phyloP scores from a whole-genome alignment of 495 filamentous ascomycete genomes.

The Xanthoparmelia taractica region DNA sequence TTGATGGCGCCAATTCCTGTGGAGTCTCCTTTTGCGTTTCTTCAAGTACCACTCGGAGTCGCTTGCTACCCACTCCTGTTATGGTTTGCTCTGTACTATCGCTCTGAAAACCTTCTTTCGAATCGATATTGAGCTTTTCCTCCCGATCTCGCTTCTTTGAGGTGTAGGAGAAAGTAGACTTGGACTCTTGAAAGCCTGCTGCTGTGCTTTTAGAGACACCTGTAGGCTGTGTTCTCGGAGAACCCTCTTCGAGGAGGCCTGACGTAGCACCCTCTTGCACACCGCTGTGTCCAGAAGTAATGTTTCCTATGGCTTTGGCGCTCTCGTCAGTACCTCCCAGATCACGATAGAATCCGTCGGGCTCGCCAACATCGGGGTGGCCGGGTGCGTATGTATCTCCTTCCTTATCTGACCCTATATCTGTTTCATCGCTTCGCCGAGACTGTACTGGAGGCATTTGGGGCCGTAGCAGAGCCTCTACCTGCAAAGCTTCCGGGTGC shows the following conservation, averaged over 20 bases:
- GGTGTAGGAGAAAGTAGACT: background rate
- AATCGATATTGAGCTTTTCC: background rate
- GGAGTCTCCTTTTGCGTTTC: background rate
- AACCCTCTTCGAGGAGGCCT: background rate
- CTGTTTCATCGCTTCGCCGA: background rate
- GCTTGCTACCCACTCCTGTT: background rate
- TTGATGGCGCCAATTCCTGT: too few species aligned
- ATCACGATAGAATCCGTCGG: background rate
- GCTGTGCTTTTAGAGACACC: too few species aligned
- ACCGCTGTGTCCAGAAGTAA: background rate
- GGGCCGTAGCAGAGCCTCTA: slow-evolving; percentile 66
- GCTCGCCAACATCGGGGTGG: background rate
- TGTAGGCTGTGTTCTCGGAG: background rate
- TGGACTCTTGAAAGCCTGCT: background rate
- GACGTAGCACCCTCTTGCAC: background rate
- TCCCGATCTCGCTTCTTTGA: slow-evolving; percentile 5
- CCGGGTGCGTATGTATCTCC: background rate
- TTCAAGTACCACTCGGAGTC: background rate
- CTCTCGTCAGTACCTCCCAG: background rate
- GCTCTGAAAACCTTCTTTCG: too few species aligned
- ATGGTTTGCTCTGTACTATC: background rate
- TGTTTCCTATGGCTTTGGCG: background rate
- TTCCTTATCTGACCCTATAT: background rate
- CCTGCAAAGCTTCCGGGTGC: slow-evolving; percentile 51
- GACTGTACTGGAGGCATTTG: slow-evolving; percentile 47